A percentile compares a stretch with the other conserved stretches of the same genome.
Evolutionary conservation across 2,329 filamentous ascomycete genomes (phyloP).

Genomic region (Botrytis hyacinthi): DNA sequence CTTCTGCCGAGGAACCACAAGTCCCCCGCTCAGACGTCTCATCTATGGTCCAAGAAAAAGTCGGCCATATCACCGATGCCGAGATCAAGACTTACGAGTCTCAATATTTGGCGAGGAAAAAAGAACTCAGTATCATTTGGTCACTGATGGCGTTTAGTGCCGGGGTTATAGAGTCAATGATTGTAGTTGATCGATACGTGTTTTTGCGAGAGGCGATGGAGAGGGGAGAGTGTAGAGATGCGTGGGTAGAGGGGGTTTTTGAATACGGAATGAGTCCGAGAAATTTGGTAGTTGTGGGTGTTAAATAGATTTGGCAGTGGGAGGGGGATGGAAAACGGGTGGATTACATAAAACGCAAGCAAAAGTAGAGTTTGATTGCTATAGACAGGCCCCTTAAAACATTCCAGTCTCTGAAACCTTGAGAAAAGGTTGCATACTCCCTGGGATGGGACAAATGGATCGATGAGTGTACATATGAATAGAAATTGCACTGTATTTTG

Average conservation of each 20-base stretch:
- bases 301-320: conserved; percentile 53
- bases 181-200: conserved; percentile 86
- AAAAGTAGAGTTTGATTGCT: too few relatives aligned
- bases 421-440: background rate
- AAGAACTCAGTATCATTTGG: conserved; percentile 86
- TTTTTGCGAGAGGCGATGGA: conserved; percentile 81
- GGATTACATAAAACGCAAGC: background rate
- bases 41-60: conserved; percentile 60
- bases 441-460: background rate
- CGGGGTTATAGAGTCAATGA: conserved; percentile 80
- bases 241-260: conserved; percentile 93
- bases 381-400: background rate
- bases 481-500: background rate
- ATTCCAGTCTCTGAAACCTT: background rate
- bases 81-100: conserved; percentile 71
- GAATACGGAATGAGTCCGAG: conserved; percentile 82
- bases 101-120: conserved; percentile 63
- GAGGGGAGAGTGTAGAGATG: conserved; percentile 62
- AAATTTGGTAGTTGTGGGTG: conserved; percentile 88
- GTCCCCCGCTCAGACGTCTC: conserved; percentile 46
- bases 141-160: conserved; percentile 95
- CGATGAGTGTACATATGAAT: background rate
- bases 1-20: background rate
- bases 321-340: background rate
- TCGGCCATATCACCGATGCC: conserved; percentile 68